Evolutionary conservation across 495 filamentous ascomycete genomes (phyloP).

Genomic region (Schizothecium vesticola): DNA sequence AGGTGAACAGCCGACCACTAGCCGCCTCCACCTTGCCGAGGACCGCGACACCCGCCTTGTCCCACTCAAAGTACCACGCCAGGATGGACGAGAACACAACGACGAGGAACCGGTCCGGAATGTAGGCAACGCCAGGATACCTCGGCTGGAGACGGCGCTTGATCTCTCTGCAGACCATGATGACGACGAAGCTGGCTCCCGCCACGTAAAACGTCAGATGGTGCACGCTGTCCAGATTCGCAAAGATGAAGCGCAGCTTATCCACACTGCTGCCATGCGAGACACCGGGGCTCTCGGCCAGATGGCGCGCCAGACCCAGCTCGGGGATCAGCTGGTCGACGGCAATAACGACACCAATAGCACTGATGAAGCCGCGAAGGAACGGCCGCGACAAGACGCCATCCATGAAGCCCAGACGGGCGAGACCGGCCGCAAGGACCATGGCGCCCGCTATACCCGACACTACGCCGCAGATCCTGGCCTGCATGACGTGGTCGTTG

Average conservation of each 20-base stretch:
- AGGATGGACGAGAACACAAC: slow-evolving; percentile 82
- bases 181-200: slow-evolving; percentile 73
- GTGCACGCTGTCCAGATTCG: slow-evolving; percentile 61
- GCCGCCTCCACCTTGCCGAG: slow-evolving; percentile 73
- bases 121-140: slow-evolving; percentile 75
- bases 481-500: slow-evolving; percentile 62
- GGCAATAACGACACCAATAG: slow-evolving; percentile 91
- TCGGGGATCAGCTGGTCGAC: slow-evolving; percentile 93
- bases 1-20: slow-evolving; percentile 62
- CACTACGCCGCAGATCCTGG: slow-evolving; percentile 81
- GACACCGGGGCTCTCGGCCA: slow-evolving; percentile 51
- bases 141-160: slow-evolving; percentile 79
- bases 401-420: slow-evolving; percentile 88
- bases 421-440: slow-evolving; percentile 77
- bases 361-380: slow-evolving; percentile 89
- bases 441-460: slow-evolving; percentile 81
- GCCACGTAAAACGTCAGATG: slow-evolving; percentile 68
- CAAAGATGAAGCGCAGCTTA: slow-evolving; percentile 75
- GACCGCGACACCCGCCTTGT: slow-evolving; percentile 71
- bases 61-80: slow-evolving; percentile 74
- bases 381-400: slow-evolving; percentile 91
- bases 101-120: slow-evolving; percentile 88
- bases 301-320: slow-evolving; percentile 64
- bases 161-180: slow-evolving; percentile 77
- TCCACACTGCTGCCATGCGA: slow-evolving; percentile 78